Percentiles rank a stretch among this genome's conserved stretches.
Evolutionary conservation across 306 rosid genomes (phyloP).

Genomic region (Morella rubra): DNA sequence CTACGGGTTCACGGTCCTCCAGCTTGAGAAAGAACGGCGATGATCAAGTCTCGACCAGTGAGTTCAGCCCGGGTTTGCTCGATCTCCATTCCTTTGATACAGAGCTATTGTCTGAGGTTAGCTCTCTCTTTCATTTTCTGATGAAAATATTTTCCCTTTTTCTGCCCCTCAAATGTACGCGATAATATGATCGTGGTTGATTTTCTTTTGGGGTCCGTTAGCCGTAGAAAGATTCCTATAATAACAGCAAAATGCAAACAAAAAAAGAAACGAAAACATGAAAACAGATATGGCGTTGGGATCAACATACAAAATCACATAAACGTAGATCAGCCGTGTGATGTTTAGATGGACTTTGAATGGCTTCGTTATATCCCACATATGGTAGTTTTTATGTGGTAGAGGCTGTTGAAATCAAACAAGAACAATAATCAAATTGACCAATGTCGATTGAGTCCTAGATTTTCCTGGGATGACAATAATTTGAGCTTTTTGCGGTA

Average conservation of each 20-base stretch:
- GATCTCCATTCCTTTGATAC: conserved; percentile 80
- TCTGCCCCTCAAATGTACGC: not conserved
- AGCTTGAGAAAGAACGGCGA: conserved; percentile 72
- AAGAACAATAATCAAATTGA: not conserved
- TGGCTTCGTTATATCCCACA: not conserved
- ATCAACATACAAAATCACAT: no score
- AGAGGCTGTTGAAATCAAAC: not conserved
- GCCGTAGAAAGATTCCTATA: no score
- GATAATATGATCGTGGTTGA: not conserved
- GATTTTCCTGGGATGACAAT: not conserved
- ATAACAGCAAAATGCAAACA: no score
- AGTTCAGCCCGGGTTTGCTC: conserved; percentile 61
- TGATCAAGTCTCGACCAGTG: conserved; percentile 52
- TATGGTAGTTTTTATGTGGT: not conserved
- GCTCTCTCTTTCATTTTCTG: not conserved
- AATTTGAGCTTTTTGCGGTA: not conserved
- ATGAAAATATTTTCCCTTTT: not conserved
- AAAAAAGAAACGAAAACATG: no score
- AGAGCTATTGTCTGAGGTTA: conserved; percentile 73
- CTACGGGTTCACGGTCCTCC: conserved; percentile 48
- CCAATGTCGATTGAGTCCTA: not conserved
- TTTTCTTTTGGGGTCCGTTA: no score
- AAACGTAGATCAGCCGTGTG: not conserved
- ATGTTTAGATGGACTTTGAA: not conserved
- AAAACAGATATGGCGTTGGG: no score